Base-by-base conservation (phyloP, 352 stramenopile species). In the Phytophthora colocasiae region DNA sequence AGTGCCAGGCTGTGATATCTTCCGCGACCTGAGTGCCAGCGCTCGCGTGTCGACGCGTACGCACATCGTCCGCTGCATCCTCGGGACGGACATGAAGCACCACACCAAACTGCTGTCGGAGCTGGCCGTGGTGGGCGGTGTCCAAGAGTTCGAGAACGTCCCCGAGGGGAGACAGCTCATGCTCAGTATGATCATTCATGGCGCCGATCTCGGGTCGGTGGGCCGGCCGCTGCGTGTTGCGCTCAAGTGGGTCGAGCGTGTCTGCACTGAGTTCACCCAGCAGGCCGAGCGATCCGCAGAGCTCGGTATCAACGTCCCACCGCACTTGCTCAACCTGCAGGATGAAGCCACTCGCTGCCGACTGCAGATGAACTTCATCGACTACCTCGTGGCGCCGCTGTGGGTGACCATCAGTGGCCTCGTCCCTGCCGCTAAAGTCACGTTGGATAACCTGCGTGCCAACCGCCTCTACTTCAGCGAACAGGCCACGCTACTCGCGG, bases 171-270 rank as follows among this genome's bases (percentile, higher is more conserved):
- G 83, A 8, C 84, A 94, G 53, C 71, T 92, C 17, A 80, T 92
- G 80, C 72, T 92, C 43, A 93, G 86, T 65, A 90, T 93, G 81
- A 77, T 97, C 59, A 85, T 97, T 39, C 88, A 97, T 61, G 71
- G 82, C 14, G 71, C 83, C 0, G 89, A 97, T 53, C 56, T 97
- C 17, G 71, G 73, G 39, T 92, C 86, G 17, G 70, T 90, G 5
- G 87, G 76, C 22, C 66, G 69, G 15, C 83, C 83, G 1, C 58
- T 89, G 1, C 46, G 48, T 1, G 74, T 91, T 27, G 59, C 74
- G 8, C 66, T 87, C 22, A 86, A 87, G 34, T 94, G 85, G 90
- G 82, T 92, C 6, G 75, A 88, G 38, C 69, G 80, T 19, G 80
- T 96, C 5, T 91, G 78, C 58, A 69, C 87, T 19, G 90, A 97